A percentile compares a stretch with the other conserved stretches of the same genome.
Conservation (phyloP, 768 basidiomycete species). For the Hortiboletus flavorubellus region DNA sequence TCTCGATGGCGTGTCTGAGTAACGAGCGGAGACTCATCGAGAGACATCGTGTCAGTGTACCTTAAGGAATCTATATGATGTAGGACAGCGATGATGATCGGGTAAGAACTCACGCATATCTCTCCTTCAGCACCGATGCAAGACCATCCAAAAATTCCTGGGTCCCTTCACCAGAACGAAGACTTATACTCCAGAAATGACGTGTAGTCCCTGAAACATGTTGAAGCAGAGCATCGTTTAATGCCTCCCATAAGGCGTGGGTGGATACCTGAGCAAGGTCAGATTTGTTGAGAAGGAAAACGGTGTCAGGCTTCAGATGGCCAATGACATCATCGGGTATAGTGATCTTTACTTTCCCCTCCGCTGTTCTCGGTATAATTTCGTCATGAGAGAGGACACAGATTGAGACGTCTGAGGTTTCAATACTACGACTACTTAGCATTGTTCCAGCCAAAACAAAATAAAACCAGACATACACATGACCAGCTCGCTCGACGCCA, state of each 20-base stretch:
- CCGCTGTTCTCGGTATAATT: conserved; percentile 13
- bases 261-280: conserved; percentile 44
- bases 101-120: conserved; percentile 18
- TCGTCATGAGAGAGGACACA: conserved; percentile 76
- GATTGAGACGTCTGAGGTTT: conserved; percentile 65
- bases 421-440: conserved; percentile 45
- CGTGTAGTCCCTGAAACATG: neutral
- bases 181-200: conserved; percentile 57
- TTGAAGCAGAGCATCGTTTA: conserved; percentile 13
- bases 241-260: conserved; percentile 16
- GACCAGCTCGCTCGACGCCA: conserved; percentile 70
- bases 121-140: conserved; percentile 40
- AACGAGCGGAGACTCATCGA: conserved; percentile 50
- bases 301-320: conserved; percentile 54
- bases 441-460: neutral
- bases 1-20: conserved; percentile 78
- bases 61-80: conserved; percentile 5
- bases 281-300: conserved; percentile 76
- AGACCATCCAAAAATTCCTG: conserved; percentile 59
- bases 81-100: neutral
- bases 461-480: conserved; percentile 47
- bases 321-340: conserved; percentile 47
- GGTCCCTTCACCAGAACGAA: conserved; percentile 57
- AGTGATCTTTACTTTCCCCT: conserved; percentile 13
- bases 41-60: conserved; percentile 21